Base-by-base conservation (phyloP, 2,329 filamentous ascomycete species). In the Pezicula rhizophila region DNA sequence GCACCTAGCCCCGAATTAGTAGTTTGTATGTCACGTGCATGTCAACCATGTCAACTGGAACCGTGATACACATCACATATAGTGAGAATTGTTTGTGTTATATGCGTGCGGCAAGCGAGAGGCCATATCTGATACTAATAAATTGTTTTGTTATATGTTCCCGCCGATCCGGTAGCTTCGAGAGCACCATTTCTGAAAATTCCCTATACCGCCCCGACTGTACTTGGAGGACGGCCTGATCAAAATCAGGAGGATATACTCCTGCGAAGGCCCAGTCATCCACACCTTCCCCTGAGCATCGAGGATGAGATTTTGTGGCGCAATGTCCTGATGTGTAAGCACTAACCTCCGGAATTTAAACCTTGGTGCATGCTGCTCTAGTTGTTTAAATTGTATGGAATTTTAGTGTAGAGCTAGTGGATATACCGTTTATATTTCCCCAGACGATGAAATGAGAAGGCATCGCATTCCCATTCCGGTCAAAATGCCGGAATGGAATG, bases 151-250 rank as follows among this genome's bases (percentile, higher is more conserved):
- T 31, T 26, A 48, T 33, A 44, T 23, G 41, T 39, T 44, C 20
- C 33, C 45, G 41, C 40, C 46, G 40, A 44, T 44, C 41, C 2
- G 41, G 23, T 33, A 48, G 31, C 34, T 25, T 48, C 17, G 46
- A 23, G 41, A 48, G 46, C 33, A 48, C 46, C 41, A 44, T 44
- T 37, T 48, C 33, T 38, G 46, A 41, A 48, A 48, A 48, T 39
- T 44, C 46, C 7, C 20, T 26, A 45, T 48, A 28, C 17, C 33
- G 2, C 28, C 28, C 46, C 23, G 40, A 38, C 15, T 23, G 11
- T 25, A 37, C 34, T 44, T 44, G 23, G 8, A 44, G 15, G 14
- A 34, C 10, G 6, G 42, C 42, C 14, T 44, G 28, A 4, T 44
- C 42, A 44, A 44, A 44, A 14, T 11, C 23, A 31, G 23, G 12